Percentiles rank a stretch among this genome's conserved stretches.
Evolutionary conservation across 108 stramenopile genomes (phyloP).

Genomic region (Seminavis robusta): DNA sequence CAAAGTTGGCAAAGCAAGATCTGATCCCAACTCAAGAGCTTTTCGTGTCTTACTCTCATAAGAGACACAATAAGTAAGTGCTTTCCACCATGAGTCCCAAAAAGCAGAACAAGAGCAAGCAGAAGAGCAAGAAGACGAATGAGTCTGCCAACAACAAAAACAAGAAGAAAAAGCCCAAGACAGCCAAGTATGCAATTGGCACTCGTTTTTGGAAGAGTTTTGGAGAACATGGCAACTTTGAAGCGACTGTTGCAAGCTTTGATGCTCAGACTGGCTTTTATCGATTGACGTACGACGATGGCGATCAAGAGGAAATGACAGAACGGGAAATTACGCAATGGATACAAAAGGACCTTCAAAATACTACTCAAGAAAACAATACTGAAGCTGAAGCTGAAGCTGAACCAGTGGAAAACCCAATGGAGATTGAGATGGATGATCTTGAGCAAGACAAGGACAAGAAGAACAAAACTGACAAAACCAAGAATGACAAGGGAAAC

Average conservation of each 20-base stretch:
- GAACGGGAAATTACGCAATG: neutral
- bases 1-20: too few species aligned
- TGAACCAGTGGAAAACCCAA: too few species aligned
- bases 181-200: neutral
- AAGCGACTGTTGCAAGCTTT: neutral
- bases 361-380: neutral
- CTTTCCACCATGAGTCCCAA: too few species aligned
- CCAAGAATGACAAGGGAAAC: conserved; percentile 12
- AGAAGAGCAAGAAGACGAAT: too few species aligned
- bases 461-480: neutral
- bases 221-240: neutral
- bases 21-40: too few species aligned
- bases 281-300: neutral
- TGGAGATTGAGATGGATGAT: conserved; percentile 1
- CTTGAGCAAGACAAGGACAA: conserved; percentile 15
- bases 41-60: too few species aligned
- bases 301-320: neutral
- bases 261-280: neutral
- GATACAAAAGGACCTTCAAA: neutral
- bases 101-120: too few species aligned
- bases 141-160: too few species aligned
- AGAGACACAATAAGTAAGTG: too few species aligned
- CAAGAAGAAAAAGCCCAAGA: neutral
- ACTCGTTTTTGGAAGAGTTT: neutral
- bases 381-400: neutral